Evolutionary conservation across 2,329 filamentous ascomycete genomes (phyloP).

Genomic region (Pyricularia sp.): DNA sequence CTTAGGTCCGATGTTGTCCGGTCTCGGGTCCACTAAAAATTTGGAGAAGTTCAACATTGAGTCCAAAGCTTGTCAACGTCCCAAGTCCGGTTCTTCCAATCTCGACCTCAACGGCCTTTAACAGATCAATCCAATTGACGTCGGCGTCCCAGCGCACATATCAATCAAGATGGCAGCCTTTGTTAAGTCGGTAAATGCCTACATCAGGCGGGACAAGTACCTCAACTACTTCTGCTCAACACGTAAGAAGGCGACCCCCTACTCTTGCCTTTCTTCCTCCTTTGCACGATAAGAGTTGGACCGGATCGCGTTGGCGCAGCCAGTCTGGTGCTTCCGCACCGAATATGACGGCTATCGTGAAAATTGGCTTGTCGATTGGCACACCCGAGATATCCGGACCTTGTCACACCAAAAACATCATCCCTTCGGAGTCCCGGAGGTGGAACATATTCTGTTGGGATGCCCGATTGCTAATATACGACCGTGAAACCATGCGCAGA

Average conservation of each 20-base stretch:
- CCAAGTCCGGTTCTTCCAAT: neutral
- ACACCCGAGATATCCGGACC: neutral
- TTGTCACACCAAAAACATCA: neutral
- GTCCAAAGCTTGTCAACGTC: slow-evolving; percentile 2
- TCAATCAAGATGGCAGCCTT: slow-evolving; percentile 59
- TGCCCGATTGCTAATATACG: neutral
- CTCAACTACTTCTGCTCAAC: slow-evolving; percentile 79
- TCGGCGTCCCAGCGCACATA: neutral
- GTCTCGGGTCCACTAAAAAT: slow-evolving; percentile 2
- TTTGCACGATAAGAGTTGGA: neutral
- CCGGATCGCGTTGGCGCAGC: neutral
- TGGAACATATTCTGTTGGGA: neutral
- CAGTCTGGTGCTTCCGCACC: too few species aligned
- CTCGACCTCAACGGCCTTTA: neutral
- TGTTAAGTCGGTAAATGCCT: slow-evolving; percentile 74
- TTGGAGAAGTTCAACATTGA: slow-evolving; percentile 3
- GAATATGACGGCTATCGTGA: neutral
- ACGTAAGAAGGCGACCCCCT: slow-evolving; percentile 48
- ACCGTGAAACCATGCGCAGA: slow-evolving; percentile 36
- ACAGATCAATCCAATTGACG: neutral
- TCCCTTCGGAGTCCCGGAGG: neutral
- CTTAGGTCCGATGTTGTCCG: neutral
- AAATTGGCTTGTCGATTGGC: neutral
- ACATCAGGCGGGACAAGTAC: slow-evolving; percentile 74
- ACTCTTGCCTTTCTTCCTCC: neutral